phyloP scores from a whole-genome alignment of 805 yeast species.

The Kodamaea hsintzibuensis region DNA sequence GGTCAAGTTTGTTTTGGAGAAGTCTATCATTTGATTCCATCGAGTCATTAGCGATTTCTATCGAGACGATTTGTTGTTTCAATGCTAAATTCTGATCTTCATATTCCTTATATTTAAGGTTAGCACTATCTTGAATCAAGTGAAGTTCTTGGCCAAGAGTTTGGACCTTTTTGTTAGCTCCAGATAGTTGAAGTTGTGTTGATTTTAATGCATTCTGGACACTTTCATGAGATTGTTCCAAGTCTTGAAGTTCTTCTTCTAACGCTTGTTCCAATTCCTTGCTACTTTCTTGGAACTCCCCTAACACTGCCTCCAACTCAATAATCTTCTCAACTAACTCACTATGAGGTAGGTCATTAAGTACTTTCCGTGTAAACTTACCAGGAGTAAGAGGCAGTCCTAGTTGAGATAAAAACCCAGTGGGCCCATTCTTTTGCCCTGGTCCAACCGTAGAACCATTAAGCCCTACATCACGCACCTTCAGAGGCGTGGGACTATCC shows the following conservation, averaged over 20 bases:
- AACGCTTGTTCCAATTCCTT: constrained; percentile 46
- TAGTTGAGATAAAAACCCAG: not conserved
- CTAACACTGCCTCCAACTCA: constrained; percentile 38
- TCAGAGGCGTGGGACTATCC: constrained; percentile 16
- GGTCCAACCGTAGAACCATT: not conserved
- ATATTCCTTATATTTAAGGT: constrained; percentile 13
- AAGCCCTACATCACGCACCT: not conserved
- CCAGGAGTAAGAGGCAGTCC: constrained; percentile 14
- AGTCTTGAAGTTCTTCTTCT: constrained; percentile 41
- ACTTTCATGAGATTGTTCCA: constrained; percentile 27
- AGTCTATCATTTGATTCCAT: constrained; percentile 42
- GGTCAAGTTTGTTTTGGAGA: constrained; percentile 30
- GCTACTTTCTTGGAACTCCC: constrained; percentile 45
- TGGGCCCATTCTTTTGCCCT: not conserved
- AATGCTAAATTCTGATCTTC: constrained; percentile 23
- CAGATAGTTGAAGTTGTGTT: constrained; percentile 21
- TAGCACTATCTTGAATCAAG: constrained; percentile 15
- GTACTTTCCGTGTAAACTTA: constrained; percentile 10
- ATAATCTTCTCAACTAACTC: constrained; percentile 29
- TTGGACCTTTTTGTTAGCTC: constrained; percentile 16
- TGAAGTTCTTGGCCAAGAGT: constrained; percentile 22
- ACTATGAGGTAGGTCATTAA: constrained; percentile 15
- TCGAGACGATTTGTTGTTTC: constrained; percentile 35
- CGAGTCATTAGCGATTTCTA: constrained; percentile 45
- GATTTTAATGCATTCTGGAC: constrained; percentile 18